These are phyloP conservation scores for Euryodendron excelsum DNA, from an alignment of 148 eudicot genomes.

Conservation along the genomic window DNA sequence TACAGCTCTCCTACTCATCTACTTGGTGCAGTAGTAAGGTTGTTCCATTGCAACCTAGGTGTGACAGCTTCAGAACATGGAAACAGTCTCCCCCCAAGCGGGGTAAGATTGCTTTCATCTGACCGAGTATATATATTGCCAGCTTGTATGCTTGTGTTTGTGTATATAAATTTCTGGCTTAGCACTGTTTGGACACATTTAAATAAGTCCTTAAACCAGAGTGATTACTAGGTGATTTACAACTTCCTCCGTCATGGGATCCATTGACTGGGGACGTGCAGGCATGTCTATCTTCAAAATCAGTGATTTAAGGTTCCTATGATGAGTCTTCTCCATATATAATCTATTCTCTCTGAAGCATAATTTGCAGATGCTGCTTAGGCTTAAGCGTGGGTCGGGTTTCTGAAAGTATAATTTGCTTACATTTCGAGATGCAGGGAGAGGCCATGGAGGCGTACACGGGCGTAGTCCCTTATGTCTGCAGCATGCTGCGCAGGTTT, in stretches of 20 bases:
- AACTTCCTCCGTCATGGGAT: background rate
- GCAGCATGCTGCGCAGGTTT: background rate
- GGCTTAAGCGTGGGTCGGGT: too few species aligned
- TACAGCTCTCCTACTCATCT: too few species aligned
- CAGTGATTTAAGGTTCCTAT: background rate
- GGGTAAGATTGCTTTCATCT: too few species aligned
- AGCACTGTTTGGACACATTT: background rate
- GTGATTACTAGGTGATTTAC: background rate
- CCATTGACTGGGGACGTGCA: background rate
- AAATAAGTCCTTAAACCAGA: background rate
- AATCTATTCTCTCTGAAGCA: too few species aligned
- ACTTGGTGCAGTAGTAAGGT: too few species aligned
- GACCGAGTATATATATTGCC: too few species aligned
- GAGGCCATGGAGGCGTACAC: constrained; percentile 5
- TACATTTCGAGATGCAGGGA: background rate
- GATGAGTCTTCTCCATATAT: too few species aligned
- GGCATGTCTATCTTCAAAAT: background rate
- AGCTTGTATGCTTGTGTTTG: background rate
- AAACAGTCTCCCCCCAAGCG: too few species aligned
- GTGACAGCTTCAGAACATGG: too few species aligned
- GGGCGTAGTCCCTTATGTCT: background rate
- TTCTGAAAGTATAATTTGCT: too few species aligned
- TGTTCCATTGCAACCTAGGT: too few species aligned
- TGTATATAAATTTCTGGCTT: background rate
- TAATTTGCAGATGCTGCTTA: too few species aligned